Percentiles rank a stretch among this genome's conserved stretches.
Evolutionary conservation across 306 rosid genomes (phyloP).

Genomic region (Dryas drummondii): DNA sequence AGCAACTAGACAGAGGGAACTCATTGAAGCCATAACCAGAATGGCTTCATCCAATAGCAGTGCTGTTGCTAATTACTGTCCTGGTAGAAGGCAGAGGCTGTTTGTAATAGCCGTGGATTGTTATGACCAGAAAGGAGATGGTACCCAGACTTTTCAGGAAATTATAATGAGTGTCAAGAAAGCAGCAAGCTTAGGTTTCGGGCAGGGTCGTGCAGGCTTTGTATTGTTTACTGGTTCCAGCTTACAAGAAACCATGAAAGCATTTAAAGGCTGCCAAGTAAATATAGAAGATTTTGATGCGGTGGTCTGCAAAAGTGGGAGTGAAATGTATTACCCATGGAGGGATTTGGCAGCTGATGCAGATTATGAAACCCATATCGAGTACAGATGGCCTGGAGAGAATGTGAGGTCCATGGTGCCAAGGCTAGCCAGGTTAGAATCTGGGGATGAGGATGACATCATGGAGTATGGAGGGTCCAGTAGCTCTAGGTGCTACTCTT

Average conservation of each 20-base stretch:
- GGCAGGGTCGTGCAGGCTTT: conserved; percentile 51
- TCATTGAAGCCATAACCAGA: conserved; percentile 62
- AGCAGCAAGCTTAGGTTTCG: conserved; percentile 39
- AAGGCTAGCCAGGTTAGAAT: conserved; percentile 62
- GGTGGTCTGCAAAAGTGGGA: conserved; percentile 68
- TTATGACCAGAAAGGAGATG: conserved; percentile 51
- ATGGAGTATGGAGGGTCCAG: conserved; percentile 43
- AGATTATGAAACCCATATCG: conserved; percentile 68
- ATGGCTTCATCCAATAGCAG: conserved; percentile 43
- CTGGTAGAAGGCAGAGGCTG: conserved; percentile 67
- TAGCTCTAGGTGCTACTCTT: conserved; percentile 67
- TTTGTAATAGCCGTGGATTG: conserved; percentile 65
- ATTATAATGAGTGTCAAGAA: conserved; percentile 44
- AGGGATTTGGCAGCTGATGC: conserved; percentile 57
- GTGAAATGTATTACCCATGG: conserved; percentile 84
- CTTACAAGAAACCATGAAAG: conserved; percentile 57
- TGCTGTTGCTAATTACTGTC: conserved; percentile 44
- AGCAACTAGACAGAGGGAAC: conserved; percentile 64
- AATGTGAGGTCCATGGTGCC: conserved; percentile 57
- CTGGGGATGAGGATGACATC: conserved; percentile 46
- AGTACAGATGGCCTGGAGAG: conserved; percentile 76
- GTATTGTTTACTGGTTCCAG: conserved; percentile 59
- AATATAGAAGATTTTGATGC: conserved; percentile 69
- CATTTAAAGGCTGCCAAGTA: conserved; percentile 45
- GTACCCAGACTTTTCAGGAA: conserved; percentile 36